These are phyloP conservation scores for Ceratobasidium sp. DNA, from an alignment of 1,284 basidiomycete genomes.

Conservation along the genomic window DNA sequence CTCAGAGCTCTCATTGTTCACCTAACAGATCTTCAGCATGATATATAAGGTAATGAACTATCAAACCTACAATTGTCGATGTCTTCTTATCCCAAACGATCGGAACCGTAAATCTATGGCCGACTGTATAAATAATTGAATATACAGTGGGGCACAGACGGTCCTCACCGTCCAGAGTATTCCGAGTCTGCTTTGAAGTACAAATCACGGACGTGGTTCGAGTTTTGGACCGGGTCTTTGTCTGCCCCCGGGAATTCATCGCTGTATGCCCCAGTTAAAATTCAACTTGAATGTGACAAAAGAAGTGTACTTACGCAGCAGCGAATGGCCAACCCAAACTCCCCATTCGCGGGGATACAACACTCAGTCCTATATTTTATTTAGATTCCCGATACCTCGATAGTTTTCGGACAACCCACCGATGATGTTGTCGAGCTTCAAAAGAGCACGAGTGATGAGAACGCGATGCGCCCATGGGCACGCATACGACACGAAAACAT, in stretches of 20 bases:
- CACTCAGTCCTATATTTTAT: slow-evolving; percentile 68
- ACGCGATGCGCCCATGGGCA: slow-evolving; percentile 92
- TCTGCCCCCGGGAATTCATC: slow-evolving; percentile 79
- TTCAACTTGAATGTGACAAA: neutral
- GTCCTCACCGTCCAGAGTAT: slow-evolving; percentile 69
- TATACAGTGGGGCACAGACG: neutral
- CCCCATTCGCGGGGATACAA: slow-evolving; percentile 90
- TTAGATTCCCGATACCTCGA: neutral
- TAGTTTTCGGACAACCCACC: slow-evolving; percentile 61
- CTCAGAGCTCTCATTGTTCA: slow-evolving; percentile 92
- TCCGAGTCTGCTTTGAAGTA: slow-evolving; percentile 81
- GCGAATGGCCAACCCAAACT: slow-evolving; percentile 90
- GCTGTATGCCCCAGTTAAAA: slow-evolving; percentile 48
- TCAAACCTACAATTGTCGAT: slow-evolving; percentile 75
- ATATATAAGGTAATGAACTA: neutral
- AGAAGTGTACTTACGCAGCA: slow-evolving; percentile 47
- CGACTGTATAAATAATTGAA: neutral
- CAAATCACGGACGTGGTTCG: slow-evolving; percentile 83
- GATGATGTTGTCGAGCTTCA: slow-evolving; percentile 88
- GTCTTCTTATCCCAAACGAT: slow-evolving; percentile 94
- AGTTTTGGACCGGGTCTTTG: slow-evolving; percentile 73
- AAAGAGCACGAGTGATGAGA: slow-evolving; percentile 88
- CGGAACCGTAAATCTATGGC: slow-evolving; percentile 84
- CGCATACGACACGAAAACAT: slow-evolving; percentile 53
- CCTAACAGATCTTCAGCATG: neutral